Base-by-base conservation (phyloP, 2,329 filamentous ascomycete species). In the Exophiala spinifera region DNA sequence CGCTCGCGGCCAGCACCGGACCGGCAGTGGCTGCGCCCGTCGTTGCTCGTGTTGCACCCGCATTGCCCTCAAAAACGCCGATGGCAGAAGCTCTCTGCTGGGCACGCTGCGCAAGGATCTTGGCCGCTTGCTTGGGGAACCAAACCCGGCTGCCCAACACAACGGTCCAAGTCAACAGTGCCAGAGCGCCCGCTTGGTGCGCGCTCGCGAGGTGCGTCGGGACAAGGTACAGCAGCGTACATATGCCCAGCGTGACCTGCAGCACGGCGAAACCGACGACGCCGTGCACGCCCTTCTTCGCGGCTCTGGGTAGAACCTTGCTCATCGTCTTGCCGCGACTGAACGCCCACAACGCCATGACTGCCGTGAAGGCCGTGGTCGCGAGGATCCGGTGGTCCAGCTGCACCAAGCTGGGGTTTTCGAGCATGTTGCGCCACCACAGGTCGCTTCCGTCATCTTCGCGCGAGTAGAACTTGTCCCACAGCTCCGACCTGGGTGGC, bases 371-470 rank as follows among this genome's bases (percentile, higher is more conserved):
- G 1, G 92, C 96, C 14, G 89, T 91, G 44, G 86, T 89, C 55
- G 94, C 95, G 33, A 97, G 80, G 64, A 95, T 89, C 42, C 95
- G 87, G 76, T 99, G 94, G 73, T 99, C 89, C 42, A 99, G 83
- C 75, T 99, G 95, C 2, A 97, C 95, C 21, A 95, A 83, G 14
- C 88, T 91, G 3, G 94, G 95, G 75, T 99, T 99, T 77, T 97
- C 94, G 31, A 97, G 85, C 79, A 95, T 88, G 74, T 99, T 99
- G 67, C 94, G 86, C 94, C 94, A 99, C 84, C 88, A 91, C 15
- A 97, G 77, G 67, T 99, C 95, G 13, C 46, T 57, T 15, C 60
- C 55, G 39, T 81, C 77, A 69, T 96, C 90, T 37, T 86, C 79
- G 65, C 91, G 87, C 54, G 85, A 86, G 80, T 96, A 96, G 75